phyloP scores from a whole-genome alignment of 1,284 basidiomycete genomes.

The Earliella scabrosa region DNA sequence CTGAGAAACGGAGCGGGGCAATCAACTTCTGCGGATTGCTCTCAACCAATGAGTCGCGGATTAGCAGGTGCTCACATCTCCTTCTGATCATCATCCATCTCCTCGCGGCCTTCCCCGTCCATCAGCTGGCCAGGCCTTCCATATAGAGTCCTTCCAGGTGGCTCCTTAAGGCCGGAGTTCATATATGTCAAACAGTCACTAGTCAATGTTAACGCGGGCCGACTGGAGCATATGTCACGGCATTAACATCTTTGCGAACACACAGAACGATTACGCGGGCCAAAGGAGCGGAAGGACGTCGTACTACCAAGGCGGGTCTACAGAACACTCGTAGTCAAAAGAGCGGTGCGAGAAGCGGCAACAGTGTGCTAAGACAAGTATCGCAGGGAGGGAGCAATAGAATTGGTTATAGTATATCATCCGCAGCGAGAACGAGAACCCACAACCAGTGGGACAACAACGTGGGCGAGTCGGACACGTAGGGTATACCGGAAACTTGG shows the following conservation, averaged over 20 bases:
- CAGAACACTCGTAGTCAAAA: constrained; percentile 22
- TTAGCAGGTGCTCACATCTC: constrained; percentile 12
- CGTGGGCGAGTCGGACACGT: constrained; percentile 23
- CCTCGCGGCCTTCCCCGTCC: constrained; percentile 16
- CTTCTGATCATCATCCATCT: constrained; percentile 22
- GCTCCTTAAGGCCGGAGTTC: not conserved
- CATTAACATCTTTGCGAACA: constrained; percentile 5
- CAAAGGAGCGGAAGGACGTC: constrained; percentile 29
- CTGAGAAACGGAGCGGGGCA: not conserved
- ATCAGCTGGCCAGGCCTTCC: no score
- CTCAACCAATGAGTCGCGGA: not conserved
- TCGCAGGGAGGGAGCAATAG: constrained; percentile 21
- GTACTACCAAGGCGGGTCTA: constrained; percentile 18
- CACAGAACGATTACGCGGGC: constrained; percentile 23
- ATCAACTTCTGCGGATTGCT: not conserved
- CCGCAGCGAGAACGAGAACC: constrained; percentile 24
- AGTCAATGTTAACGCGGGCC: constrained; percentile 1
- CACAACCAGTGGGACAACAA: constrained; percentile 27
- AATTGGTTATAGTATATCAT: constrained; percentile 33
- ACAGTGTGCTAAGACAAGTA: constrained; percentile 16
- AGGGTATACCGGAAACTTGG: constrained; percentile 35
- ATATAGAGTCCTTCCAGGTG: constrained; percentile 12
- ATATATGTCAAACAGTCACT: not conserved
- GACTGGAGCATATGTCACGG: not conserved
- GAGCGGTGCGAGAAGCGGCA: constrained; percentile 20